Base-by-base conservation (phyloP, 2,329 filamentous ascomycete genomes). In the Colletotrichum cordylinicola region DNA sequence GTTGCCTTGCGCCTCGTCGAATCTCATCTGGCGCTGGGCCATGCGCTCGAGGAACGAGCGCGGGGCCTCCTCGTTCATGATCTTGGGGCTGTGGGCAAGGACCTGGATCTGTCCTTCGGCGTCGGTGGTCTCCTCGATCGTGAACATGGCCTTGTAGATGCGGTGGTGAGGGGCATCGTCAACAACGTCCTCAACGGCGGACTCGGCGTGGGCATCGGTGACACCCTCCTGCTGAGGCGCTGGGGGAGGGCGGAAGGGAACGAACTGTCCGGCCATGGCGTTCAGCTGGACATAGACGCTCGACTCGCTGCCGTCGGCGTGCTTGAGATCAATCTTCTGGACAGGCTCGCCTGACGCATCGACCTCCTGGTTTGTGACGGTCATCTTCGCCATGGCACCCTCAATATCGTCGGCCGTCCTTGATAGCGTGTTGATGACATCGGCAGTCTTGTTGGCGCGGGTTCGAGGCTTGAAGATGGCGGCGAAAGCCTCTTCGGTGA, bases 221-320 rank as follows among this genome's bases (percentile, higher is more conserved):
- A 84, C 80, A 72, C 80, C 83, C 84, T 92, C 87, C 2, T 94
- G 91, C 76, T 92, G 86, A 1, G 96, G 97, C 58, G 93, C 87
- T 24, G 96, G 95, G n/a, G 96, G 97, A 27, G 95, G 94, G 71
- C 93, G 91, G 87, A 98, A 98, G 8, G 96, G 96, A 62, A 93
- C 87, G 81, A 96, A 94, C 77, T 92, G 90, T 79, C 91, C 92
- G 21, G 92, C 90, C 85, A 94, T 91, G 80, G 93, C 87, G 83
- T 94, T 91, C 71, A 94, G 89, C 80, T 94, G 92, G 75, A 94
- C 86, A 79, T 91, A 91, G 77, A 94, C 84, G 80, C 90, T 91
- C 62, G 90, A 87, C 79, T 91, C 87, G 79, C 83, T 87, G 74
- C 90, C 91, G 80, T 90, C 91, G 78, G 90, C 87, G 80, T 89